A percentile compares a stretch with the other conserved stretches of the same genome.
phyloP scores from a whole-genome alignment of 116 monocot genomes.

The Papilionanthe hybrid region DNA sequence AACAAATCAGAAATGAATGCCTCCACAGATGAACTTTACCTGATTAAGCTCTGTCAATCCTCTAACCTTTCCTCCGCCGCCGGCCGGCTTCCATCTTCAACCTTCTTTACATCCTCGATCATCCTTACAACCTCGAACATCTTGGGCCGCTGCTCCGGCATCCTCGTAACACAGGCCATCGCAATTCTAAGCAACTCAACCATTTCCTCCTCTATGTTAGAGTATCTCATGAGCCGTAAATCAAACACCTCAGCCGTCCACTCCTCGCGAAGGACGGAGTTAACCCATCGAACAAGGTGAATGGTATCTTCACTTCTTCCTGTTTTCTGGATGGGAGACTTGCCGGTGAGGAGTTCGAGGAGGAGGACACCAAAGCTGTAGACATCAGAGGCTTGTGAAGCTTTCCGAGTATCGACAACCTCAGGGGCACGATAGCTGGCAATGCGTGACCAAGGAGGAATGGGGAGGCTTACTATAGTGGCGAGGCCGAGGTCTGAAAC shows the following conservation, averaged over 20 bases:
- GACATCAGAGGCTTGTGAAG: slow-evolving; percentile 72
- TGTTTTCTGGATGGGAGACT: slow-evolving; percentile 51
- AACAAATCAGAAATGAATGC: not conserved
- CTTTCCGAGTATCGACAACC: slow-evolving; percentile 43
- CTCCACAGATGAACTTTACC: not conserved
- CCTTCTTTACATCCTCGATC: slow-evolving; percentile 58
- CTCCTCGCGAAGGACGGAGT: slow-evolving; percentile 90
- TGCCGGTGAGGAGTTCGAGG: slow-evolving; percentile 86
- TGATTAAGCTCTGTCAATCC: not conserved
- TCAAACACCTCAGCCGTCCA: slow-evolving; percentile 99
- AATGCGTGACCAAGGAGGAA: slow-evolving; percentile 42
- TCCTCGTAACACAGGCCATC: slow-evolving; percentile 71
- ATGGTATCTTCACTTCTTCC: slow-evolving; percentile 61
- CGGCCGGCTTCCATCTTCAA: slow-evolving; percentile 32
- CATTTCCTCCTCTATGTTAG: slow-evolving; percentile 92
- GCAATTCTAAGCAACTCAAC: slow-evolving; percentile 94
- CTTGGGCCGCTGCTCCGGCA: slow-evolving; percentile 76
- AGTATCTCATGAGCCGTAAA: slow-evolving; percentile 60
- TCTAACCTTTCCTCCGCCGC: slow-evolving; percentile 26
- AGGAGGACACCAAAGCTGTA: slow-evolving; percentile 91
- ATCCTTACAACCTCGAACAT: slow-evolving; percentile 65
- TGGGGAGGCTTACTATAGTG: slow-evolving; percentile 34
- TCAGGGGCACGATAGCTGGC: slow-evolving; percentile 85
- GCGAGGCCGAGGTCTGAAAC: slow-evolving; percentile 69
- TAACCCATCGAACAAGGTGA: slow-evolving; percentile 89